Evolutionary conservation across 495 filamentous ascomycete genomes (phyloP), one percentile per base, ranked within the genome.

Genomic region (Oidiodendron maius): DNA sequence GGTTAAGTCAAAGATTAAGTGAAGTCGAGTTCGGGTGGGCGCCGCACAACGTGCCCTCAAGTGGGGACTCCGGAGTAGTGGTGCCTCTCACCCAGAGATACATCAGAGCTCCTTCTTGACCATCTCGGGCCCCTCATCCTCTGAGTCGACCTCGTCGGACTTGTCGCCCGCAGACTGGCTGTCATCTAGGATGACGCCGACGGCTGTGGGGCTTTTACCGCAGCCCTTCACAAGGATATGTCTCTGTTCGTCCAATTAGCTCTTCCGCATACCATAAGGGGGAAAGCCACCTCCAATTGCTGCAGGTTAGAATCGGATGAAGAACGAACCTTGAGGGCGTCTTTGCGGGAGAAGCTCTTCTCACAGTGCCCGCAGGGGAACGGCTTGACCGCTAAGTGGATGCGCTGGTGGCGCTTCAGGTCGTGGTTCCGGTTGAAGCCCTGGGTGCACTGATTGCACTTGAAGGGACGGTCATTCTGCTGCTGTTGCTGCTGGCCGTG

Each of bases 341-440:
- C 93, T 64, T 96, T 98, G 34, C 93, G 71, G 16, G 89, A 95
- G 57, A 98, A 98, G 64, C 88, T 93, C 78, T 97, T 98, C 25
- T 96, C 90, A 60, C 93, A 98, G 57, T 87, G 82, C 10, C 65
- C 76, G 60, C 93, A 98, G 0, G 93, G 91, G 63, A 89, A 97
- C 0, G 93, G 93, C 72, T 98, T 98, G 40, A 97, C 86, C 0
- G 89, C 86, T 40, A 97, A 68, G 65, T 98, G 93, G 47, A 98
- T 98, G 47, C 90, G 71, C 64, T 95, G 95, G 58, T 98, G 93
- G 37, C 93, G 78, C 64, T 98, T 98, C 45, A 98, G 69, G 60
- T 98, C 94, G 60, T 98, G 94, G 47, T 98, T 98, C 4, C 93
- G 76, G 62, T 95, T 98, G 75, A 98, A 98, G 44, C 86, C 87